Evolutionary conservation across 202 grass and related monocot genomes (phyloP), one percentile per base, ranked within the genome.

Genomic region (Alloteropsis angusta): DNA sequence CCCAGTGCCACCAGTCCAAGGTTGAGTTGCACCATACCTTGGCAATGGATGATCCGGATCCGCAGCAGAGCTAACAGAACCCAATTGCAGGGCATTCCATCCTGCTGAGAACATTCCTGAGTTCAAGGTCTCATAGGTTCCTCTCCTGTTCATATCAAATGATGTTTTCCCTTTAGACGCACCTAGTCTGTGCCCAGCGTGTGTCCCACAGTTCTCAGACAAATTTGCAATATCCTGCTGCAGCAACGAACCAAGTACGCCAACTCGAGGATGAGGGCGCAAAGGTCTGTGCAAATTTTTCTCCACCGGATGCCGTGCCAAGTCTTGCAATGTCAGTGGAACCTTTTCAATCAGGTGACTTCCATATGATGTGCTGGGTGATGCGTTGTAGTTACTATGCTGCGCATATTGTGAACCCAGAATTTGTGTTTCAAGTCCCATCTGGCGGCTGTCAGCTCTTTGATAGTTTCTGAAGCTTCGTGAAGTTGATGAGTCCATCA

Each of bases 161-260:
- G 44, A 72, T 65, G 71, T 47, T 57, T 81, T 25, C 62, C 75
- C 64, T 25, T 74, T 71, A 37, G 80, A 79, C 77, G 54, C 13
- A 18, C 89, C 85, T 42, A 82, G 60, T 68, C 41, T 90, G 48
- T 86, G 83, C 36, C 83, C 85, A 57, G 87, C 75, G 59, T 84
- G 82, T 76, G 87, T 74, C 25, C 80, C 90, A 59, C 71, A 64
- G 38, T 85, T 86, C 34, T 83, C 81, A 9, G 83, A 83, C 57
- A 61, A 91, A 38, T 58, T 92, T 65, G 90, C 74, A 63, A 96
- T 99, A 83, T 96, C 96, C 63, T 91, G 67, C 60, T 91, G 92
- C 58, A 96, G 52, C 41, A 87, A 88, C 25, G 88, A 82, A 65
- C 90, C 74, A 26, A 87, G 63, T 26, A 87, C 86, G 60, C 96